These are phyloP conservation scores for Salvia splendens DNA, from an alignment of 257 asterid species.

Conservation along the genomic window DNA sequence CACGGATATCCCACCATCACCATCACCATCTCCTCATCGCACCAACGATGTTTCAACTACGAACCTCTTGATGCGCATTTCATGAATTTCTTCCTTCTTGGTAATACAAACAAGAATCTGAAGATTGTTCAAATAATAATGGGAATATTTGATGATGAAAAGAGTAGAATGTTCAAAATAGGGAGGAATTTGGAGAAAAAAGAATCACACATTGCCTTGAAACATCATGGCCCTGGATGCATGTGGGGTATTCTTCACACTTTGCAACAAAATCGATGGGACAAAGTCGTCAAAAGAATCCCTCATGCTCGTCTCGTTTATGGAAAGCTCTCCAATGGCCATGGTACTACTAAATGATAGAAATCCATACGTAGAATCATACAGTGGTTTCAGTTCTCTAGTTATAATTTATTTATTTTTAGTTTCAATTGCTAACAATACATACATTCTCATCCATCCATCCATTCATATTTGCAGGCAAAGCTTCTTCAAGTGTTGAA, in stretches of 20 bases:
- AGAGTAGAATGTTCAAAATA: slow-evolving; percentile 26
- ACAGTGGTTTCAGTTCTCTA: too few species aligned
- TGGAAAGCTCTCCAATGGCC: slow-evolving; percentile 38
- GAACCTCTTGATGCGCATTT: not conserved
- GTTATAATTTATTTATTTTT: too few species aligned
- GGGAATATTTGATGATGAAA: too few species aligned
- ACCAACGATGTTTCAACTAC: not conserved
- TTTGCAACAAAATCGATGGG: slow-evolving; percentile 52
- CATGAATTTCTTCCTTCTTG: not conserved
- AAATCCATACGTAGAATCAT: too few species aligned
- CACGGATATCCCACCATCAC: slow-evolving; percentile 27
- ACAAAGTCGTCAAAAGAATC: slow-evolving; percentile 55
- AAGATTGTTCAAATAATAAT: too few species aligned
- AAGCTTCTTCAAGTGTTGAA: slow-evolving; percentile 16
- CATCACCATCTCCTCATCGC: slow-evolving; percentile 1
- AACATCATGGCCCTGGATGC: slow-evolving; percentile 52
- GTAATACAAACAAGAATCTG: too few species aligned
- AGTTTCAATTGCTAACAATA: too few species aligned
- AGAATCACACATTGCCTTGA: slow-evolving; percentile 36
- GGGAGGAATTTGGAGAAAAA: slow-evolving; percentile 45
- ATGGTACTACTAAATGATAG: not conserved
- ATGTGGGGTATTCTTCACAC: slow-evolving; percentile 66
- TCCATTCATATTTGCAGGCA: slow-evolving; percentile 32
- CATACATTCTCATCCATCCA: too few species aligned
- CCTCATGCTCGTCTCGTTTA: slow-evolving; percentile 42